phyloP scores from a whole-genome alignment of 169 alveolate genomes.

The Blepharisma undulans region DNA sequence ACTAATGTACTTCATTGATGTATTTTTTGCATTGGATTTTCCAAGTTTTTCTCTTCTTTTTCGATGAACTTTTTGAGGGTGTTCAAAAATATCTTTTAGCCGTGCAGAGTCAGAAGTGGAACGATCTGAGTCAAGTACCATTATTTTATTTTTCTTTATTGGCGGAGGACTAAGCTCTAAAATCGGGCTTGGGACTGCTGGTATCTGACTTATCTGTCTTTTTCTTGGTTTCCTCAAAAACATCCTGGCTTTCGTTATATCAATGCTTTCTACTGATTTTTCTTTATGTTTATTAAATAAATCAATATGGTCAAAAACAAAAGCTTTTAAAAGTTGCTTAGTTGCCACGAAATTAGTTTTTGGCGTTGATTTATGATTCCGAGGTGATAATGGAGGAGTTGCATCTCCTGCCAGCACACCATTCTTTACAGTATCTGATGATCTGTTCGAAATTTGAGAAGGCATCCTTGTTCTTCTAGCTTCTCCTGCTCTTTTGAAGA shows the following conservation, averaged over 20 bases:
- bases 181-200: background rate
- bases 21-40: background rate
- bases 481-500: background rate
- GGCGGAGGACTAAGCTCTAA: background rate
- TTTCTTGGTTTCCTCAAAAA: background rate
- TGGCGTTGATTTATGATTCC: background rate
- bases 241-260: background rate
- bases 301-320: background rate
- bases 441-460: background rate
- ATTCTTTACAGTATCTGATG: background rate
- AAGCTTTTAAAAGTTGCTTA: background rate
- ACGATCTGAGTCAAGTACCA: background rate
- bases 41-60: background rate
- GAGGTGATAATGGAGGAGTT: background rate
- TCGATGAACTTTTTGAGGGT: background rate
- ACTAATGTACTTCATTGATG: background rate
- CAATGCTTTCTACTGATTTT: background rate
- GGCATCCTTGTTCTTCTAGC: background rate
- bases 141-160: background rate
- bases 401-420: background rate
- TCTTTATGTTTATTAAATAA: background rate
- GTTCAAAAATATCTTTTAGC: background rate
- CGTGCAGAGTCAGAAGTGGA: background rate
- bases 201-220: background rate
- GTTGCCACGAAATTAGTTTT: background rate